phyloP scores from a whole-genome alignment of 257 asterid species.

The Solanum tacnaense region DNA sequence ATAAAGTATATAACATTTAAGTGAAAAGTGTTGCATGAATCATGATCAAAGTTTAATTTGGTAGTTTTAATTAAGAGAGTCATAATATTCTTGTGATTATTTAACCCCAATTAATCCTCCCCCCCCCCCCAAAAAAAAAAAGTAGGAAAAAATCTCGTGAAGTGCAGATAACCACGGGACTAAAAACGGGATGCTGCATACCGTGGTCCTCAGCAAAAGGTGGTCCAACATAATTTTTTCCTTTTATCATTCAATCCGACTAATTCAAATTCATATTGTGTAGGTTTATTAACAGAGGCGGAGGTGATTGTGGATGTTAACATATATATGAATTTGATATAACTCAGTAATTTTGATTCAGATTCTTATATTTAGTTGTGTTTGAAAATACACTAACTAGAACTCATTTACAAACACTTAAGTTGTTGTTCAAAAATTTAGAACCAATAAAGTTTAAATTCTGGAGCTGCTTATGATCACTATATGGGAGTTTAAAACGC shows the following conservation, averaged over 20 bases:
- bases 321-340: background rate
- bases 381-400: background rate
- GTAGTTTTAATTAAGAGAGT: background rate
- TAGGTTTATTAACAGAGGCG: accelerated
- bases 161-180: background rate
- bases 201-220: background rate
- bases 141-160: background rate
- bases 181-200: background rate
- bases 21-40: background rate
- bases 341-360: background rate
- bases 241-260: background rate
- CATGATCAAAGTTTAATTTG: background rate
- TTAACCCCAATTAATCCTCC: background rate
- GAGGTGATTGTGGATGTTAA: background rate
- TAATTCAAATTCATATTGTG: background rate
- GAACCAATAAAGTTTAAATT: background rate
- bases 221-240: background rate
- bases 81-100: background rate
- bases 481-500: background rate
- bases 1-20: background rate
- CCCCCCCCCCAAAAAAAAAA: too few species aligned
- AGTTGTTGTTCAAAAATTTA: background rate
- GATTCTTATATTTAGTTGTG: background rate
- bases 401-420: background rate
- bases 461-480: accelerated